Evolutionary conservation across 441 rosid species (phyloP).

Genomic region (Adansonia madagascariensis): DNA sequence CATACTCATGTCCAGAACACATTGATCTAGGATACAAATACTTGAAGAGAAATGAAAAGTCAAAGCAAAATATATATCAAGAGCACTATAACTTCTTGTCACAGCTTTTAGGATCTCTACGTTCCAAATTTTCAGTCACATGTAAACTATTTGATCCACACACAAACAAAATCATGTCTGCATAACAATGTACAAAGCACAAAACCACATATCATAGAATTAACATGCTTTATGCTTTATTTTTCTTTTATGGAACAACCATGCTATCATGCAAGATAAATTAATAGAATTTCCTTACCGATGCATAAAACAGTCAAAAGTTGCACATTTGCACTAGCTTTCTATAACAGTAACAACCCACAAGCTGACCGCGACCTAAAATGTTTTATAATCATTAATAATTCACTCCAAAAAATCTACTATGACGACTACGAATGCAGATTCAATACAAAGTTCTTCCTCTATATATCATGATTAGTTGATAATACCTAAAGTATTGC

Average conservation of each 20-base stretch:
- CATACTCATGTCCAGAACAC: no score
- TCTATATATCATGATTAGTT: not conserved
- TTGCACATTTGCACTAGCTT: conserved; percentile 75
- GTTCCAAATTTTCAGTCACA: not conserved
- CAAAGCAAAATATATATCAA: no score
- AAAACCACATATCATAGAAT: not conserved
- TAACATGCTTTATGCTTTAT: not conserved
- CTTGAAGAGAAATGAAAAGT: no score
- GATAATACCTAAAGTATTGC: not conserved
- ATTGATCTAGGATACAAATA: no score
- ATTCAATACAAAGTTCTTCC: not conserved
- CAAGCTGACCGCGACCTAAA: conserved; percentile 66
- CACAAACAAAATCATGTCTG: not conserved
- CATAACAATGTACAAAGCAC: not conserved
- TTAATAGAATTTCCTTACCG: conserved; percentile 51
- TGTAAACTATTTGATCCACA: not conserved
- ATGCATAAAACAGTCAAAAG: conserved; percentile 76
- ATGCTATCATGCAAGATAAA: not conserved
- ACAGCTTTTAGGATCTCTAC: not conserved
- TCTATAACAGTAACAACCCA: conserved; percentile 82
- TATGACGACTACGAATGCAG: not conserved
- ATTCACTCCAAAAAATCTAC: conserved; percentile 6
- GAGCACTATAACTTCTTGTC: not conserved
- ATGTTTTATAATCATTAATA: conserved; percentile 19
- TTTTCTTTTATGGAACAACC: not conserved